Percentiles rank a stretch among this genome's conserved stretches.
Conservation (phyloP, 345 rosid genomes). For the Euphorbia tirucalli region DNA sequence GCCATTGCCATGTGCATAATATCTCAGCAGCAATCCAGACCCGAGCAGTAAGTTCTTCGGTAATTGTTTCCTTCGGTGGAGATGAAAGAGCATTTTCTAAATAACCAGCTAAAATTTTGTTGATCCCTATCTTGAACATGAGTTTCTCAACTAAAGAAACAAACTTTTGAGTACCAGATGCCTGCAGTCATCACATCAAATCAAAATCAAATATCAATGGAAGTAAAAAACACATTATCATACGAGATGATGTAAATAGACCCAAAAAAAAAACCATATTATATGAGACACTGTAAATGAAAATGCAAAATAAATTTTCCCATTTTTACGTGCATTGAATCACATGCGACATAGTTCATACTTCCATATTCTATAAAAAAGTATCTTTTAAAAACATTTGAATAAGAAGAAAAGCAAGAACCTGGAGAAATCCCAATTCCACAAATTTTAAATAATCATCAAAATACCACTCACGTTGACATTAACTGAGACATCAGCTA, state of each 20-base stretch:
- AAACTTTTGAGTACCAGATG: slow-evolving; percentile 51
- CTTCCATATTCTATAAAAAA: neutral
- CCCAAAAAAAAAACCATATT: neutral
- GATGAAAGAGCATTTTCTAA: too few species aligned
- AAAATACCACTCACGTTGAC: slow-evolving; percentile 38
- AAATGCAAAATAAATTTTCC: too few species aligned
- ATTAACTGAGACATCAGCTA: slow-evolving; percentile 14
- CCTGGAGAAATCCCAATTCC: neutral
- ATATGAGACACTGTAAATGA: neutral
- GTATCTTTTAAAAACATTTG: neutral
- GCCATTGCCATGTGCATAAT: slow-evolving; percentile 94
- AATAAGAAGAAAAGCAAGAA: neutral
- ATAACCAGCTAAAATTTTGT: slow-evolving; percentile 43
- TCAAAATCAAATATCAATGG: neutral
- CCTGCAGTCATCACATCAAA: slow-evolving; percentile 38
- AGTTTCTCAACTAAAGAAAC: slow-evolving; percentile 69
- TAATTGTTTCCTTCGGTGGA: slow-evolving; percentile 29
- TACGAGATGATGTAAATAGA: neutral
- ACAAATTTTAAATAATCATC: slow-evolving; percentile 2
- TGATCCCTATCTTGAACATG: slow-evolving; percentile 56
- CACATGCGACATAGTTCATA: too few species aligned
- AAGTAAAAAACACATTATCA: neutral
- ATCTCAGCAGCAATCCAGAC: slow-evolving; percentile 93
- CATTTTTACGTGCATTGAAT: too few species aligned
- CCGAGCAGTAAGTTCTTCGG: slow-evolving; percentile 38